phyloP scores from a whole-genome alignment of 345 rosid species.

The Citrus cavaleriei region DNA sequence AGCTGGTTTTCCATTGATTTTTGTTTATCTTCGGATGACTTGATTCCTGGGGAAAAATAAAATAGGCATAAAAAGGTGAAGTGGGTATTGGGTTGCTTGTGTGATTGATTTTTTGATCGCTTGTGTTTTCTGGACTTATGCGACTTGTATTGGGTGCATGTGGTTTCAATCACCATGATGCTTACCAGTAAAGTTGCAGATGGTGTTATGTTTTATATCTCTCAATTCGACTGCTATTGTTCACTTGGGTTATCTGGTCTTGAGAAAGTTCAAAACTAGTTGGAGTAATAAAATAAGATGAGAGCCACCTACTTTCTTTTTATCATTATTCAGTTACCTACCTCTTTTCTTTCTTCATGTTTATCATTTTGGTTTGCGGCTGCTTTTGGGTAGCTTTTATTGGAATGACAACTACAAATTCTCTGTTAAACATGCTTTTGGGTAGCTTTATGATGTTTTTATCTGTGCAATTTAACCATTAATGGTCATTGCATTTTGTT shows the following conservation, averaged over 20 bases:
- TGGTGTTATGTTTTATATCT: background rate
- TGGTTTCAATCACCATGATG: background rate
- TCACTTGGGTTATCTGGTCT: background rate
- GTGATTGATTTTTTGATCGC: background rate
- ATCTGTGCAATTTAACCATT: background rate
- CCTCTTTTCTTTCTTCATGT: background rate
- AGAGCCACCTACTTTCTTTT: background rate
- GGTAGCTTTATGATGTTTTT: slow-evolving; percentile 9
- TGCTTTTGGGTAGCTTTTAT: background rate
- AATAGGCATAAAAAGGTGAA: background rate
- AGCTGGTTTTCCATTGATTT: background rate
- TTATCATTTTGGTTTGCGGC: background rate
- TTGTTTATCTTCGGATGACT: background rate
- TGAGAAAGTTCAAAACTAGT: background rate
- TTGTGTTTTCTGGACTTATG: background rate
- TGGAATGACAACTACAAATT: background rate
- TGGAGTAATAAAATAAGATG: background rate
- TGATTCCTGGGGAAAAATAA: background rate
- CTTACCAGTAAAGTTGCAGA: background rate
- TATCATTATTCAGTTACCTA: background rate
- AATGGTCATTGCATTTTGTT: slow-evolving; percentile 4
- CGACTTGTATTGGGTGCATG: background rate
- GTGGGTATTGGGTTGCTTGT: background rate
- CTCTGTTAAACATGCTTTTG: background rate
- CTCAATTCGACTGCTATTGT: background rate